Conservation (phyloP, 2,329 filamentous ascomycete genomes). For the Neofusicoccum parvum region DNA sequence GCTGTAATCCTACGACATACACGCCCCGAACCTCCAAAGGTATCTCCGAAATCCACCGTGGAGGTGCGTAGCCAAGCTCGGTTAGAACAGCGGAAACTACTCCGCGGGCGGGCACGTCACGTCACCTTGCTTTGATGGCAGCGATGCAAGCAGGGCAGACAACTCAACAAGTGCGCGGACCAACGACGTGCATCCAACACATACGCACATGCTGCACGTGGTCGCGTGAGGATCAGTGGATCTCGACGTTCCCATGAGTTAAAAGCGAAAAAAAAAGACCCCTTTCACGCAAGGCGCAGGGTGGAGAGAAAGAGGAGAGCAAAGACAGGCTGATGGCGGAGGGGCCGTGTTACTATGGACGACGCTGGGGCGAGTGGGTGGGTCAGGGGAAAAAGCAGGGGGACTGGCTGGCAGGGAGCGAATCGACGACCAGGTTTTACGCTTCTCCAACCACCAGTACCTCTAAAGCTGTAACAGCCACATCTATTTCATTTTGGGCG, state of each 20-base stretch:
- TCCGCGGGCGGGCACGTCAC: not conserved
- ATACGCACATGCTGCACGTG: not conserved
- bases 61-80: no score
- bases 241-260: no score
- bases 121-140: not conserved
- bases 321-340: no score
- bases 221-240: not conserved
- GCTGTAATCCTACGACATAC: no score
- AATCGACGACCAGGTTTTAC: no score
- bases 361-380: not conserved
- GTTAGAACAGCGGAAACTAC: not conserved
- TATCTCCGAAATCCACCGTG: no score
- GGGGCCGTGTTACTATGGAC: not conserved
- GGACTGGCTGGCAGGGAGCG: not conserved
- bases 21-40: no score
- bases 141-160: not conserved
- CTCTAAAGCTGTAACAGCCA: not conserved
- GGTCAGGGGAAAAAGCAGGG: not conserved
- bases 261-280: no score
- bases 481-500: not conserved
- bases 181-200: constrained; percentile 1
- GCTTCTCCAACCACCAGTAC: no score
- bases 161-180: not conserved
- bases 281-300: no score
- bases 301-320: no score